Percentiles rank a stretch among this genome's conserved stretches.
These are phyloP conservation scores for Pythium dissotocum DNA, from an alignment of 352 stramenopile species.

Conservation along the genomic window DNA sequence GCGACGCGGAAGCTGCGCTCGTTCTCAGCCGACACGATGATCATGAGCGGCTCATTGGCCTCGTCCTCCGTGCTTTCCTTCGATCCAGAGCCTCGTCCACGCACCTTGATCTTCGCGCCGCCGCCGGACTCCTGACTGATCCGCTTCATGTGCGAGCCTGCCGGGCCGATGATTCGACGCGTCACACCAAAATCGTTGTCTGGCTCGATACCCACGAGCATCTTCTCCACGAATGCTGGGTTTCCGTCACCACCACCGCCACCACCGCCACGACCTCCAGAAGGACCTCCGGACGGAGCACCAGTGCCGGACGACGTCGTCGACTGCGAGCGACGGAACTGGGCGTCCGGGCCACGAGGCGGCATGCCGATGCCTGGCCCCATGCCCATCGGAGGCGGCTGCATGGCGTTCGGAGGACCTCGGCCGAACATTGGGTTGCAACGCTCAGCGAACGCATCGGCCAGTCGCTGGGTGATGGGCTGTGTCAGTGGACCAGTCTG, in stretches of 20 bases:
- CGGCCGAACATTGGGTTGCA: conserved; percentile 46
- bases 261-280: conserved; percentile 11
- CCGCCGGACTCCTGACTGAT: conserved; percentile 82
- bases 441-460: conserved; percentile 72
- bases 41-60: conserved; percentile 74
- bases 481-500: conserved; percentile 63
- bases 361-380: conserved; percentile 17
- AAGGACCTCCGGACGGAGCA: conserved; percentile 17
- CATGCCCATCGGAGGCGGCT: conserved; percentile 30
- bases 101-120: conserved; percentile 83
- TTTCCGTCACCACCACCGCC: conserved; percentile 23
- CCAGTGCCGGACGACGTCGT: conserved; percentile 11
- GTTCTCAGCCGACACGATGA: conserved; percentile 84
- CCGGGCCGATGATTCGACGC: conserved; percentile 79
- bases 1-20: conserved; percentile 83
- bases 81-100: conserved; percentile 75
- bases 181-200: conserved; percentile 86
- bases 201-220: conserved; percentile 85
- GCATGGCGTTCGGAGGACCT: conserved; percentile 32
- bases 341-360: conserved; percentile 10
- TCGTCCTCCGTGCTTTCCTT: conserved; percentile 77
- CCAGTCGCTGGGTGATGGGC: conserved; percentile 64
- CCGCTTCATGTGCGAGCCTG: conserved; percentile 84
- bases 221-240: conserved; percentile 60
- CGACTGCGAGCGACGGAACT: conserved; percentile 15